Conservation (phyloP, 192 early-diverging fungal genomes). For the Fimicolochytrium jonesii region DNA sequence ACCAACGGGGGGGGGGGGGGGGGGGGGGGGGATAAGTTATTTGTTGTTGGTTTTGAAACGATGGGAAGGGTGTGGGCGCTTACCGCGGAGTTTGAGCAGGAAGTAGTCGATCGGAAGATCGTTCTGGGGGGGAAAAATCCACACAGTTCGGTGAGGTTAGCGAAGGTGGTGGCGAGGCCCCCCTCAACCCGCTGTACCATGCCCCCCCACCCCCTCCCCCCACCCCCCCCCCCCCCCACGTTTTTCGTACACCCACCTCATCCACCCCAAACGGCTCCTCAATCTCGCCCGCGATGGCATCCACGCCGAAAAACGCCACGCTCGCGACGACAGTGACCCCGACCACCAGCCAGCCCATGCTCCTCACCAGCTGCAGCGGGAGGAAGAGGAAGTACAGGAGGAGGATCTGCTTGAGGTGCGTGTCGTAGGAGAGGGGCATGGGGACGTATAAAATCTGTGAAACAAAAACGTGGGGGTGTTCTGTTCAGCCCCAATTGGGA, state of each 20-base stretch:
- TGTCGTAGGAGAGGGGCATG: conserved; percentile 74
- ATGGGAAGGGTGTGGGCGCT: background rate
- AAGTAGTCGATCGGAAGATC: conserved; percentile 21
- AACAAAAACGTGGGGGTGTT: background rate
- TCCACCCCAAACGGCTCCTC: conserved; percentile 11
- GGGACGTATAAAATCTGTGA: conserved; percentile 52
- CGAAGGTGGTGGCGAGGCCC: background rate
- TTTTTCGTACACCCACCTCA: background rate
- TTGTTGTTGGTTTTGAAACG: background rate
- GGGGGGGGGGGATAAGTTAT: too few relatives aligned
- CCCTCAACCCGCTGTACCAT: background rate
- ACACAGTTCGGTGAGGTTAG: too few relatives aligned
- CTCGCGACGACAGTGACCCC: conserved; percentile 59
- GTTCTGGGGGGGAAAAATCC: background rate
- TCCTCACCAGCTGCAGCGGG: conserved; percentile 67
- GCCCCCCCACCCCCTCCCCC: background rate
- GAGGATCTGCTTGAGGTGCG: conserved; percentile 76
- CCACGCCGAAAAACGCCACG: conserved; percentile 68
- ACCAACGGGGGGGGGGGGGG: too few relatives aligned
- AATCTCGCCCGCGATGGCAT: conserved; percentile 39
- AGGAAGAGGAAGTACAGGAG: conserved; percentile 63
- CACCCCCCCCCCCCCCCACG: background rate
- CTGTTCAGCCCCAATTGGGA: background rate
- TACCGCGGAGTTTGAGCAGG: background rate
- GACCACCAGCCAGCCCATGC: conserved; percentile 50